These are phyloP conservation scores for Fusarium ambrosium DNA, from an alignment of 2,329 filamentous ascomycete species.

Conservation along the genomic window DNA sequence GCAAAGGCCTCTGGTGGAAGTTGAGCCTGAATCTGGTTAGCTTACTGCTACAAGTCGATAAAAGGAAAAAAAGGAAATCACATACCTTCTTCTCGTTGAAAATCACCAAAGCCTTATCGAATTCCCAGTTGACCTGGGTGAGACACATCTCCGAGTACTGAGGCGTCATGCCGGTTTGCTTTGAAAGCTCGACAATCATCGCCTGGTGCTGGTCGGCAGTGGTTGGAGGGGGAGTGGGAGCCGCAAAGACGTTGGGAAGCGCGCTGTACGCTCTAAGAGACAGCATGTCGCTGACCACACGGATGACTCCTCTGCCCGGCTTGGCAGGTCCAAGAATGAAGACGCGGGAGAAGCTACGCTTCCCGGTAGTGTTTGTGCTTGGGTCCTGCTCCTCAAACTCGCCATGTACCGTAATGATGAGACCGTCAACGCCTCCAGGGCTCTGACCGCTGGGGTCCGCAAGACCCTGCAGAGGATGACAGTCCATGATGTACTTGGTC, in stretches of 20 bases:
- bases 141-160: conserved; percentile 87
- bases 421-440: conserved; percentile 77
- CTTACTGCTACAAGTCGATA: neutral
- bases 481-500: conserved; percentile 86
- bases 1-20: conserved; percentile 65
- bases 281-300: conserved; percentile 85
- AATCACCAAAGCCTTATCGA: conserved; percentile 78
- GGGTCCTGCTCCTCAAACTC: conserved; percentile 83
- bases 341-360: conserved; percentile 85
- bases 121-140: conserved; percentile 83
- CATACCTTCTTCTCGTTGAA: conserved; percentile 83
- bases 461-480: conserved; percentile 79
- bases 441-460: conserved; percentile 77
- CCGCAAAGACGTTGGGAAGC: conserved; percentile 59
- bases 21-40: conserved; percentile 53
- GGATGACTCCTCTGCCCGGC: conserved; percentile 72
- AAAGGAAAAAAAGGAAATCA: neutral
- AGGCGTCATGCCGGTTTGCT: conserved; percentile 83
- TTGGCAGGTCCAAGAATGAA: conserved; percentile 84
- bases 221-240: conserved; percentile 38
- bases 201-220: conserved; percentile 69
- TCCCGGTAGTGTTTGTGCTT: conserved; percentile 67
- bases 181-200: conserved; percentile 80
- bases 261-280: conserved; percentile 75
- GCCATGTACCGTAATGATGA: conserved; percentile 84